Base-by-base conservation (phyloP, 805 yeast genomes). In the Candida andamanensis region DNA sequence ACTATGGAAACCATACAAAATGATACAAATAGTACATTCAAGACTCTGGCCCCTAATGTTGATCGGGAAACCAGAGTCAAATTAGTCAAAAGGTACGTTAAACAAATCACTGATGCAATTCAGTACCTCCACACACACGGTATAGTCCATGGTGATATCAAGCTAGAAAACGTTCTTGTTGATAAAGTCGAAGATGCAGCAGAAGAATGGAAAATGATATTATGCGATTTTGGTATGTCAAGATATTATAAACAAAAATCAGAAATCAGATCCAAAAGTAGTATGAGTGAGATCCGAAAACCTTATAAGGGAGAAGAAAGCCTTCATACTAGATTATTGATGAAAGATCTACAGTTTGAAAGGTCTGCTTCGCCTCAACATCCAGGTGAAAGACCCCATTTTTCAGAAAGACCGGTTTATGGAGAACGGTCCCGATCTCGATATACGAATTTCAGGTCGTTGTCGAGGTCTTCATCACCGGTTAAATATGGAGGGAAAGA, bases 181-280 rank as follows among this genome's bases (percentile, higher is more conserved):
- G 78, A 78, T 39, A 41, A 41, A 17, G 24, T 13, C 2, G 41
- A 34, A 20, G 45, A 39, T 18, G 36, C 45, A 6, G 59, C 63
- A 14, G 11, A 28, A 6, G 28, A 42, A 17, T 43, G 45, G 28
- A 60, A 60, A 26, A 64, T 85, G 40, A 50, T 80, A 16, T 52
- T 89, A 5, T 85, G 96, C 58, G 97, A 89, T 57, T 89, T 89
- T 60, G 97, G 97, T 4, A 85, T 89, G 94, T 60, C 77, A 5
- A 46, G 65, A 17, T 52, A 55, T 6, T 65, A 52, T 37, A 47
- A 42, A 14, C 29, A n/a, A 15, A 29, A 22, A 14, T 28, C 36
- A 37, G 42, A 39, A 17, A 30, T 39, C 10, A 32, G 46, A 15
- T 37, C 42, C 6, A 42, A 42, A 26, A 32, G 39, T 21, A 32